Base-by-base conservation (phyloP, 495 filamentous ascomycete species). In the Hypoxylon crocopeplum region DNA sequence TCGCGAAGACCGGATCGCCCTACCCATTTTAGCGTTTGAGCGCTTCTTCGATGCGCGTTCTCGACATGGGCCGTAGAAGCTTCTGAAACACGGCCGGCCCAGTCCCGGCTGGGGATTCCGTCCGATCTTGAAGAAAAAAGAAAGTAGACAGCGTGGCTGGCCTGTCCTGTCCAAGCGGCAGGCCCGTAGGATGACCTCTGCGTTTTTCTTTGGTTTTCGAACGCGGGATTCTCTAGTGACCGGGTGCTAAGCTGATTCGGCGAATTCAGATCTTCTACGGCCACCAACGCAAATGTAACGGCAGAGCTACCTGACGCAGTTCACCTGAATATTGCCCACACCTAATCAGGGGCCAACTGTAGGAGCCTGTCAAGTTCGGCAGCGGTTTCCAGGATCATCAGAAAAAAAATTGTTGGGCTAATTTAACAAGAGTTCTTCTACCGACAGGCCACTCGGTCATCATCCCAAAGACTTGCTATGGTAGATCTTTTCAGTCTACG, bases 1-100 rank as follows among this genome's bases (percentile, higher is more conserved):
- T 42, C 17, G 17, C 38, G 55, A 64, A 55, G 39, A 52, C 40
- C 41, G 49, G 55, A 30, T 59, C 61, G 38, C 40, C 61, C 55
- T 64, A 58, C 49, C 27, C 48, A 64, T 59, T 56, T 64, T 64
- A 64, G 61, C 61, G 61, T 55, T 64, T 59, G 55, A 56, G 38
- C 55, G 33, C 61, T 59, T 63, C 59, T 57, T 59, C 55, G 49
- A 64, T 64, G 55, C 61, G 39, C 48, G 40, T 64, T 64, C 61
- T 64, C 38, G 46, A 59, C 61, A 64, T 59, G 61, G 61, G 61
- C 44, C 12, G 21, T 59, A 59, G 61, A 64, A 64, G 61, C 61
- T 54, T 64, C 55, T 64, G 61, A 64, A 64, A 64, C 61, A 50
- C 46, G 45, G 46, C 61, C 61, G 55, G 55, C 7, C 46, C 49